These are phyloP conservation scores for Linum usitatissimum DNA, from an alignment of 345 rosid species.

Conservation along the genomic window DNA sequence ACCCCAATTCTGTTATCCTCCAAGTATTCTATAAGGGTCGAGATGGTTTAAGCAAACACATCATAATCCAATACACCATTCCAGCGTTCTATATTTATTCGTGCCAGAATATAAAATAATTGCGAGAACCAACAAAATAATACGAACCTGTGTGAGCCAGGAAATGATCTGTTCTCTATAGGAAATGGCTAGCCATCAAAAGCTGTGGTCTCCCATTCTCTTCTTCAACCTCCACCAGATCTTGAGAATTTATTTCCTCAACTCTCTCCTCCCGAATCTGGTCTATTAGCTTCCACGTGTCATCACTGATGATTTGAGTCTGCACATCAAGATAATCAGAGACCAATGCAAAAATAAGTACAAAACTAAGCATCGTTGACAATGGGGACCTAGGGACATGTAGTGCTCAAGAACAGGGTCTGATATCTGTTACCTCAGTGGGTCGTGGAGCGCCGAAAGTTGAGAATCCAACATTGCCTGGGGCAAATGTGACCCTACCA, in stretches of 20 bases:
- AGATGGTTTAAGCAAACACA: too few species aligned
- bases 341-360: neutral
- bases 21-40: too few species aligned
- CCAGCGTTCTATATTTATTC: neutral
- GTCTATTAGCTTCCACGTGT: slow-evolving; percentile 85
- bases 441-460: slow-evolving; percentile 95
- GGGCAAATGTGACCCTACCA: slow-evolving; percentile 92
- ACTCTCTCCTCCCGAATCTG: slow-evolving; percentile 67
- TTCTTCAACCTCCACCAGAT: slow-evolving; percentile 51
- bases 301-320: slow-evolving; percentile 68
- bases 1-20: too few species aligned
- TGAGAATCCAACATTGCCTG: slow-evolving; percentile 84
- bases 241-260: slow-evolving; percentile 55
- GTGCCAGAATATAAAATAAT: too few species aligned
- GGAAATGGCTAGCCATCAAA: slow-evolving; percentile 82
- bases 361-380: neutral
- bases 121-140: neutral
- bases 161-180: slow-evolving; percentile 21
- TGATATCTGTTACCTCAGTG: slow-evolving; percentile 41
- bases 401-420: neutral
- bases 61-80: too few species aligned
- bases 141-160: neutral
- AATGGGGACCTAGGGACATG: neutral
- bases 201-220: slow-evolving; percentile 67
- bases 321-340: slow-evolving; percentile 21